phyloP scores from a whole-genome alignment of 495 filamentous ascomycete genomes.

The Penicillium coffeae region DNA sequence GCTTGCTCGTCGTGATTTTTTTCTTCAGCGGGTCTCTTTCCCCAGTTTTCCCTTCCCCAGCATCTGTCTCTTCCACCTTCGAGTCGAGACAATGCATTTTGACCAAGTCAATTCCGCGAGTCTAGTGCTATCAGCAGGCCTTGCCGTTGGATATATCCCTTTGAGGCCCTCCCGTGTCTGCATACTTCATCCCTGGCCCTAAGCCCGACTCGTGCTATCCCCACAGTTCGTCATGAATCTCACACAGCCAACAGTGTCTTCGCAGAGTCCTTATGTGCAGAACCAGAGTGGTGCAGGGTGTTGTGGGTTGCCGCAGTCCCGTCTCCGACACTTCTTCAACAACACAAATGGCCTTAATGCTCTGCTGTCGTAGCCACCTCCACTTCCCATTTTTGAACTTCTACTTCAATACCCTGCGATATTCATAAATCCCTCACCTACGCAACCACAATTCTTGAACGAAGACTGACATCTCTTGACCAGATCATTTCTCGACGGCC shows the following conservation, averaged over 20 bases:
- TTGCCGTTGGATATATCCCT: background rate
- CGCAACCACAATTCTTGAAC: slow-evolving; percentile 13
- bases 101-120: slow-evolving; percentile 5
- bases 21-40: slow-evolving; percentile 13
- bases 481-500: slow-evolving; percentile 32
- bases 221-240: slow-evolving; percentile 22
- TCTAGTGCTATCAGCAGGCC: slow-evolving; percentile 1
- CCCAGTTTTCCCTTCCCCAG: slow-evolving; percentile 9
- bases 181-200: slow-evolving; percentile 6
- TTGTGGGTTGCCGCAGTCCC: slow-evolving; percentile 1
- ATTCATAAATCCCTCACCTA: slow-evolving; percentile 4
- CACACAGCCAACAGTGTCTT: slow-evolving; percentile 20
- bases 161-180: background rate
- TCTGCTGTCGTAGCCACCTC: background rate
- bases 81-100: slow-evolving; percentile 7
- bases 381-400: slow-evolving; percentile 19
- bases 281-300: background rate
- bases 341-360: background rate
- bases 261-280: slow-evolving; percentile 12
- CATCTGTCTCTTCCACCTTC: slow-evolving; percentile 4
- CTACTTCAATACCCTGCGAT: slow-evolving; percentile 17
- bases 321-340: background rate
- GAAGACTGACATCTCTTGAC: slow-evolving; percentile 13
- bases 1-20: no score
- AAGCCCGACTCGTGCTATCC: slow-evolving; percentile 7